Conservation (phyloP, 306 rosid species). For the Datisca glomerata region DNA sequence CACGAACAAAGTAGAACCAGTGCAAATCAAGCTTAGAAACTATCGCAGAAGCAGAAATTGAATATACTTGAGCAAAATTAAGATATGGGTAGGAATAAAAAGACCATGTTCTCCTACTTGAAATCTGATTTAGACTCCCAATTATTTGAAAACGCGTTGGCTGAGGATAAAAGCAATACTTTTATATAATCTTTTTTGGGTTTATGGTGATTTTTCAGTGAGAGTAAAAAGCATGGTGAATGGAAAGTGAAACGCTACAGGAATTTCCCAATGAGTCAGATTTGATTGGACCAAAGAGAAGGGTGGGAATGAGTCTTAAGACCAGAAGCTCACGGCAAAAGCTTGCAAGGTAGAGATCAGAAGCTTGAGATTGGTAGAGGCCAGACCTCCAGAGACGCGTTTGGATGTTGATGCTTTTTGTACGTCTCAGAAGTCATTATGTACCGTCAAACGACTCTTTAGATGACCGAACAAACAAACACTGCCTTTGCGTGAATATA, state of each 20-base stretch:
- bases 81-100: conserved; percentile 3
- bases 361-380: not conserved
- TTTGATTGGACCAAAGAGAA: not conserved
- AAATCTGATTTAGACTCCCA: conserved; percentile 17
- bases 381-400: not conserved
- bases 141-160: conserved; percentile 48
- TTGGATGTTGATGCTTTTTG: not conserved
- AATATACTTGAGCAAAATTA: not conserved
- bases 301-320: not conserved
- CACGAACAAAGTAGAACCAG: conserved; percentile 1
- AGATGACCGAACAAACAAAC: not conserved
- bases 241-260: not conserved
- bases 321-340: not conserved
- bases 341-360: not conserved
- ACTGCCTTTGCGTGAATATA: not conserved
- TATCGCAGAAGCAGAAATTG: not conserved
- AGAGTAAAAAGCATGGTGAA: not conserved
- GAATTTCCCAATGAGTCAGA: not conserved
- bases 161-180: too few species aligned
- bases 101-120: conserved; percentile 20
- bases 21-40: conserved; percentile 8
- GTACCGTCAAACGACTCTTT: too few species aligned
- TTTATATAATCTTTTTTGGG: not conserved
- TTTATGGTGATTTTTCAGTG: not conserved
- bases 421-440: not conserved